Evolutionary conservation across 1,139 yeast species (phyloP).

Genomic region (Pneumocystis jirovecii): DNA sequence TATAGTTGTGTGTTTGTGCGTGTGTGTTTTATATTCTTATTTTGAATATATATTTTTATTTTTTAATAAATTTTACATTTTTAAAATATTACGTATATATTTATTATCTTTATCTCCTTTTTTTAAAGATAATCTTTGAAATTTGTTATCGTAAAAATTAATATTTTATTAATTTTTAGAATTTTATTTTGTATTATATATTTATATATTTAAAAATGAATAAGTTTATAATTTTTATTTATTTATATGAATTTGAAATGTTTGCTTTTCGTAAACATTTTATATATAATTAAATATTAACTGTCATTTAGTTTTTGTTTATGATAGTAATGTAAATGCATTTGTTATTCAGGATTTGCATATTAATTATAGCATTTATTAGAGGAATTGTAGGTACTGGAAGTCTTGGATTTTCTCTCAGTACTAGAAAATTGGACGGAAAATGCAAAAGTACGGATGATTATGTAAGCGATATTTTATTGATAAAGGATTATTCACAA

Average conservation of each 20-base stretch:
- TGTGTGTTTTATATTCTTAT: neutral
- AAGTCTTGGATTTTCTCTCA: slow-evolving; percentile 51
- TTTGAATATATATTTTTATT: neutral
- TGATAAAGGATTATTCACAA: slow-evolving; percentile 40
- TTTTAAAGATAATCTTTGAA: too few species aligned
- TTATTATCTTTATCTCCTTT: too few species aligned
- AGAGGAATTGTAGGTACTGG: slow-evolving; percentile 17
- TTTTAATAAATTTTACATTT: neutral
- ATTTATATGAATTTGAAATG: too few species aligned
- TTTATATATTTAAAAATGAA: too few species aligned
- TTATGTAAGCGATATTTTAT: slow-evolving; percentile 47
- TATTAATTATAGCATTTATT: neutral
- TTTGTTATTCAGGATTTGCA: neutral
- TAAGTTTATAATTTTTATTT: too few species aligned
- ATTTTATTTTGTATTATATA: too few species aligned
- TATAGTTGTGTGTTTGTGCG: neutral
- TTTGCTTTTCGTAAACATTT: neutral
- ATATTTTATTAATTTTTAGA: too few species aligned
- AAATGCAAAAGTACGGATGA: slow-evolving; percentile 58
- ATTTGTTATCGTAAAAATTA: too few species aligned
- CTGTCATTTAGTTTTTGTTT: neutral
- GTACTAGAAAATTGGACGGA: slow-evolving; percentile 51
- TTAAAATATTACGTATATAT: neutral
- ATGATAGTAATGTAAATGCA: neutral
- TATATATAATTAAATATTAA: neutral